phyloP scores from a whole-genome alignment of 2,329 filamentous ascomycete genomes.

The Malbranchea zuffiana region DNA sequence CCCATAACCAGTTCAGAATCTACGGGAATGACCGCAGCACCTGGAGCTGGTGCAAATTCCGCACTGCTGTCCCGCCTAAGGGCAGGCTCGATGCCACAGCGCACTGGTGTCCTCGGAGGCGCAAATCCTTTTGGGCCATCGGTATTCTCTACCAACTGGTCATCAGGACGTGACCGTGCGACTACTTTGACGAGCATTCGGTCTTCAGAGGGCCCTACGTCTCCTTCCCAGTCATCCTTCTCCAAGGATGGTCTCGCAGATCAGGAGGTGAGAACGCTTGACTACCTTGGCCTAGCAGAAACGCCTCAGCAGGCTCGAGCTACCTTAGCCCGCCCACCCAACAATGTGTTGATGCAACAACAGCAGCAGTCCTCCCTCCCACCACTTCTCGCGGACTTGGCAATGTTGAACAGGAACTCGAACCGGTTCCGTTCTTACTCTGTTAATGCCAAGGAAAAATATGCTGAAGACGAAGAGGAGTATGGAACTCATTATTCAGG shows the following conservation, averaged over 20 bases:
- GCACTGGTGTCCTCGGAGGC: slow-evolving; percentile 54
- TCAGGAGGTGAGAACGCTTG: slow-evolving; percentile 81
- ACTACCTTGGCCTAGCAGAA: slow-evolving; percentile 90
- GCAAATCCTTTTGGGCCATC: slow-evolving; percentile 71
- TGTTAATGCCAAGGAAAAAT: slow-evolving; percentile 96
- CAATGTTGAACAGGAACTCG: slow-evolving; percentile 62
- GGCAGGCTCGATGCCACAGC: slow-evolving; percentile 88
- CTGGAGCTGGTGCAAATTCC: slow-evolving; percentile 49
- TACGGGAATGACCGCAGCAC: slow-evolving; percentile 29
- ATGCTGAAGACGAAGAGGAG: slow-evolving; percentile 77
- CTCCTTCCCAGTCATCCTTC: slow-evolving; percentile 75
- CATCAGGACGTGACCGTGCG: slow-evolving; percentile 65
- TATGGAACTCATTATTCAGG: slow-evolving; percentile 51
- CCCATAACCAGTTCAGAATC: slow-evolving; percentile 32
- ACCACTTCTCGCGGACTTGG: slow-evolving; percentile 63
- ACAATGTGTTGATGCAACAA: slow-evolving; percentile 41
- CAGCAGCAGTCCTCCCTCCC: slow-evolving; percentile 41
- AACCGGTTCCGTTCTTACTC: slow-evolving; percentile 95
- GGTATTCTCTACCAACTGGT: slow-evolving; percentile 80
- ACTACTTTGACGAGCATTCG: slow-evolving; percentile 83
- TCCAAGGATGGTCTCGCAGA: slow-evolving; percentile 76
- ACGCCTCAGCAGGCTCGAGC: slow-evolving; percentile 73
- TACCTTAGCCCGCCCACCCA: slow-evolving; percentile 54
- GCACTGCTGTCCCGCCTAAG: slow-evolving; percentile 73
- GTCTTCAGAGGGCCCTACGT: slow-evolving; percentile 76